phyloP scores from a whole-genome alignment of 208 protist genomes.

The Leishmania lainsoni region DNA sequence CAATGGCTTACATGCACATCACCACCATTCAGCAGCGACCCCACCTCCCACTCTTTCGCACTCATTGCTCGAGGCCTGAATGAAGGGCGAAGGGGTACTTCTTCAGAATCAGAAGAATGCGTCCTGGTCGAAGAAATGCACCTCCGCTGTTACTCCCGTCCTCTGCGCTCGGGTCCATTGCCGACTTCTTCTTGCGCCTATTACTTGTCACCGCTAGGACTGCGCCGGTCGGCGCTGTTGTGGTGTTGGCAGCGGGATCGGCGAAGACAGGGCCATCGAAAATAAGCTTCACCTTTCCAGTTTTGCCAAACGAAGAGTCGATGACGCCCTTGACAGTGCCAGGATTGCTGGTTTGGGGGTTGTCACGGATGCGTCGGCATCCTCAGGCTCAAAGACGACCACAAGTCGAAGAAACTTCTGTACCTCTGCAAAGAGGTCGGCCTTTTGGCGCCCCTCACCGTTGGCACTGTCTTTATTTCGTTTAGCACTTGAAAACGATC shows the following conservation, averaged over 20 bases:
- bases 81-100: conserved; percentile 70
- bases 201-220: neutral
- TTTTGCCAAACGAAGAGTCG: conserved; percentile 84
- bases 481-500: neutral
- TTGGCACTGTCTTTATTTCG: neutral
- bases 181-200: conserved; percentile 27
- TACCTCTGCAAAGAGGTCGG: conserved; percentile 60
- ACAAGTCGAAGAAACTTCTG: conserved; percentile 72
- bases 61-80: conserved; percentile 55
- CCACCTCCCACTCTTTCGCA: neutral
- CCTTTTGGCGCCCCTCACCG: conserved; percentile 29
- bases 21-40: no score
- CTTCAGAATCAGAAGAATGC: conserved; percentile 56
- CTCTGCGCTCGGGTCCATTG: neutral
- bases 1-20: neutral
- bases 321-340: conserved; percentile 44
- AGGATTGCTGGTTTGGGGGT: neutral
- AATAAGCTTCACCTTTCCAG: conserved; percentile 73
- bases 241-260: neutral
- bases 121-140: conserved; percentile 25
- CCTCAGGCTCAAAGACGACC: conserved; percentile 45
- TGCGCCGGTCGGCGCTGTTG: neutral
- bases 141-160: neutral
- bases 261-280: conserved; percentile 63
- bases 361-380: neutral